These are phyloP conservation scores for Globisporangium viniferum DNA, from an alignment of 352 stramenopile species.

Conservation along the genomic window DNA sequence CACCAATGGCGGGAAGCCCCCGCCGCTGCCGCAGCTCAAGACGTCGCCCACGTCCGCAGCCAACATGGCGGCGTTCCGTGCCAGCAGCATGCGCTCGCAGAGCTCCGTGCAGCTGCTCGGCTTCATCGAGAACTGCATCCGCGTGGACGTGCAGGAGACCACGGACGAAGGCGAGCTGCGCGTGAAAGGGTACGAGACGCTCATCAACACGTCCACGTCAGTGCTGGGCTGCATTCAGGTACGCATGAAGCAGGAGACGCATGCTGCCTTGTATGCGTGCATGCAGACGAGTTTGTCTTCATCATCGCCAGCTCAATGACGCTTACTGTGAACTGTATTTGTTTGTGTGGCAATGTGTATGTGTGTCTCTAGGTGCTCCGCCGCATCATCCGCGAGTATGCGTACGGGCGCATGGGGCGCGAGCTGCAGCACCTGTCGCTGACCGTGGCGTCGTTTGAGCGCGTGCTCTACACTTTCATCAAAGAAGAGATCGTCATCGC, in stretches of 20 bases:
- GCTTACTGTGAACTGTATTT: background rate
- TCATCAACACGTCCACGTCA: conserved; percentile 62
- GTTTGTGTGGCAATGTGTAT: background rate
- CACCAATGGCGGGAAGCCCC: conserved; percentile 4
- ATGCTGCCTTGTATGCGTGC: background rate
- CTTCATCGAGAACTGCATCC: conserved; percentile 65
- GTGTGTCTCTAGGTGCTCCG: conserved; percentile 41
- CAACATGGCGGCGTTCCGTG: conserved; percentile 19
- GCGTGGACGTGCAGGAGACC: conserved; percentile 40
- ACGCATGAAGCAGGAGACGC: background rate
- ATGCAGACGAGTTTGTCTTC: background rate
- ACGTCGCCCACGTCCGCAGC: conserved; percentile 9
- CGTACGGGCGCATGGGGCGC: conserved; percentile 74
- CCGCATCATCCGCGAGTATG: conserved; percentile 84
- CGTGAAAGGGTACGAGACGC: conserved; percentile 68
- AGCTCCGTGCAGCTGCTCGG: conserved; percentile 84
- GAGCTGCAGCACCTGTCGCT: conserved; percentile 86
- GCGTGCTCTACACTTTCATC: conserved; percentile 85
- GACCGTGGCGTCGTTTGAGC: conserved; percentile 82
- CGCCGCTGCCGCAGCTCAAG: background rate
- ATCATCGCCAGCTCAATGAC: background rate
- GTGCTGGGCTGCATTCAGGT: conserved; percentile 74
- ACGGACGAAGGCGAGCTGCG: conserved; percentile 69
- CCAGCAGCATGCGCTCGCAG: conserved; percentile 53
- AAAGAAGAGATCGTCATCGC: conserved; percentile 85